These are phyloP conservation scores for Lachnellula suecica DNA, from an alignment of 2,329 filamentous ascomycete genomes.

Conservation along the genomic window DNA sequence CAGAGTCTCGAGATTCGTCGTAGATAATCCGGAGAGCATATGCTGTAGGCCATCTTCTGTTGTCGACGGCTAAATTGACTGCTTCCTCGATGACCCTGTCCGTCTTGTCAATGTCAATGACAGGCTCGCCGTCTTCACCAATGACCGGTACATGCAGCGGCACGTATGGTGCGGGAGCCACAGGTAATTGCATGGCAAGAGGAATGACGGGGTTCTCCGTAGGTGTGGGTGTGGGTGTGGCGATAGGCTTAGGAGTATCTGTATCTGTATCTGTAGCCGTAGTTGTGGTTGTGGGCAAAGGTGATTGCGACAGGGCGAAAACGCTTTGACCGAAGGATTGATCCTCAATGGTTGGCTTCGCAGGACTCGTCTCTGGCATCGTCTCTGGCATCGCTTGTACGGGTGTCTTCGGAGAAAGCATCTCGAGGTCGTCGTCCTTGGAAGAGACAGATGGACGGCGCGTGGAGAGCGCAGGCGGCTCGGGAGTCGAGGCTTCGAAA, in stretches of 20 bases:
- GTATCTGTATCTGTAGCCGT: background rate
- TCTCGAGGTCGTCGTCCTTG: slow-evolving; percentile 11
- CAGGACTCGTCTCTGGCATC: background rate
- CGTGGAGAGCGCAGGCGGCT: slow-evolving; percentile 12
- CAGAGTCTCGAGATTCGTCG: slow-evolving; percentile 50
- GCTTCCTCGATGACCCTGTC: slow-evolving; percentile 55
- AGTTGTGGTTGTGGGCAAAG: slow-evolving; percentile 6
- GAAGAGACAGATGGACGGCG: slow-evolving; percentile 16
- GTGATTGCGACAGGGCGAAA: slow-evolving; percentile 13
- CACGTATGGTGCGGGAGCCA: background rate
- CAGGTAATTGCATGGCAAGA: background rate
- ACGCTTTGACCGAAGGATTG: slow-evolving; percentile 15
- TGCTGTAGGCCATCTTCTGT: slow-evolving; percentile 59
- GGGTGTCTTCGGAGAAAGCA: slow-evolving; percentile 10
- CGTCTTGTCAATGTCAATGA: slow-evolving; percentile 30
- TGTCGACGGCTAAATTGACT: slow-evolving; percentile 57
- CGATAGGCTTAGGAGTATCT: background rate
- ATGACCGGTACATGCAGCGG: background rate
- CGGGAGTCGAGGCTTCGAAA: slow-evolving; percentile 21
- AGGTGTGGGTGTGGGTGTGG: background rate
- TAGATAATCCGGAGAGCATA: slow-evolving; percentile 61
- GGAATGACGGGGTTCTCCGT: background rate
- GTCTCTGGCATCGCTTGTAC: slow-evolving; percentile 19
- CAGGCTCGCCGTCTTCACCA: slow-evolving; percentile 16
- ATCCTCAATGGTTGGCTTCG: slow-evolving; percentile 14